Conservation (phyloP, 192 early-diverging fungal species). For the Podila horticola region DNA sequence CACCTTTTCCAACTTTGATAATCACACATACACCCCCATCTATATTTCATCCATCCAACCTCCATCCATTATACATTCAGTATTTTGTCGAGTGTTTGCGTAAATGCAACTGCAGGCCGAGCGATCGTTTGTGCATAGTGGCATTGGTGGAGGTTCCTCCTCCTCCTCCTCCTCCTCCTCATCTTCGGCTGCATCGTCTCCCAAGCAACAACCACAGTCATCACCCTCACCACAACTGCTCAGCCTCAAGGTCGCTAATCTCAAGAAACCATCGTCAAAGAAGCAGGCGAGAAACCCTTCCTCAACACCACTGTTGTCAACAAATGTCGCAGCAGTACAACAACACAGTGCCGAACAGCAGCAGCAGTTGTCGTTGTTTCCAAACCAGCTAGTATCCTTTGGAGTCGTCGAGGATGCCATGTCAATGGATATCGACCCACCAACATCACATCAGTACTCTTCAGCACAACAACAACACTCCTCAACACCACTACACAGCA, state of each 20-base stretch:
- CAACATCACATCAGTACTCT: not conserved
- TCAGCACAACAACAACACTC: not conserved
- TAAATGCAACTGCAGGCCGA: conserved; percentile 48
- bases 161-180: conserved; percentile 23
- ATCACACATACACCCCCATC: not conserved
- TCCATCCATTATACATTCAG: not conserved
- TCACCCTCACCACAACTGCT: not conserved
- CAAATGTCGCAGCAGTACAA: not conserved
- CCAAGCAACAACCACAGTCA: not conserved
- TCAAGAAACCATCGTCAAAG: not conserved
- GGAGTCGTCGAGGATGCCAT: not conserved
- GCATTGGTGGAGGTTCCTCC: conserved; percentile 45
- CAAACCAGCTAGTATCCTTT: not conserved
- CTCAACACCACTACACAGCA: not conserved
- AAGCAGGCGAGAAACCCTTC: no score
- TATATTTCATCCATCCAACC: not conserved
- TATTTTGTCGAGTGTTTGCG: not conserved
- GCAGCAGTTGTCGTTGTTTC: not conserved
- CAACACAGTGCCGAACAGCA: not conserved
- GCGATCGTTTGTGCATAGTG: conserved; percentile 40
- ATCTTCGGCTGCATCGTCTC: conserved; percentile 7
- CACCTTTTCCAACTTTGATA: not conserved
- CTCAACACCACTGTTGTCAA: not conserved
- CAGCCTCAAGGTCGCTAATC: not conserved
- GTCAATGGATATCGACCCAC: conserved; percentile 10